Evolutionary conservation across 2,329 filamentous ascomycete genomes (phyloP).

Genomic region (Coniochaeta sp.): DNA sequence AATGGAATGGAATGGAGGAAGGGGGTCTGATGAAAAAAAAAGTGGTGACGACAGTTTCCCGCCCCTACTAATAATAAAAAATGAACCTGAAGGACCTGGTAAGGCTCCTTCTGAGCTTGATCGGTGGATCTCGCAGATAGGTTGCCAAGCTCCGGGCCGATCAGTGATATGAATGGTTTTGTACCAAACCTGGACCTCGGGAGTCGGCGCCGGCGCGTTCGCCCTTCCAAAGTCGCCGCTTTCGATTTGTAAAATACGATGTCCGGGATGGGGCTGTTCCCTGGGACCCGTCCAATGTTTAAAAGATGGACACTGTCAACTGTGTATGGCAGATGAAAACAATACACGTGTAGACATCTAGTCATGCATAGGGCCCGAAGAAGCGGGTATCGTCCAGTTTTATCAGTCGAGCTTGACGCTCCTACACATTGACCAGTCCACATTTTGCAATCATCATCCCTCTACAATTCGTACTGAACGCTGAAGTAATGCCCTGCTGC

Average conservation of each 20-base stretch:
- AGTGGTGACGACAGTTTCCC: not conserved
- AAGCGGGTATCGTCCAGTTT: not conserved
- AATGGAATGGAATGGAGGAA: not conserved
- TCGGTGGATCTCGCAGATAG: not conserved
- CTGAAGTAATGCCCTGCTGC: not conserved
- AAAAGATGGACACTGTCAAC: not conserved
- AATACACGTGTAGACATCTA: not conserved
- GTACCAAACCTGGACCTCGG: not conserved
- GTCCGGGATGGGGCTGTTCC: not conserved
- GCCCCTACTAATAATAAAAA: not conserved
- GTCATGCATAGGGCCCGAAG: not conserved
- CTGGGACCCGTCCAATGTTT: not conserved
- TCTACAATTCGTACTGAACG: not conserved
- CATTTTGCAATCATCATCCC: not conserved
- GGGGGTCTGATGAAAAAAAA: not conserved
- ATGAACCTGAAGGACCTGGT: not conserved
- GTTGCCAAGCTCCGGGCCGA: not conserved
- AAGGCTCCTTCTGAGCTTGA: not conserved
- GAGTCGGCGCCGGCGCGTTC: not conserved
- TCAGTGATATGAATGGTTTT: not conserved
- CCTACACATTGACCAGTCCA: not conserved
- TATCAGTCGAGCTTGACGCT: not conserved
- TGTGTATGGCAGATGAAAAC: too few species aligned
- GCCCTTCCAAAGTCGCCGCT: not conserved
- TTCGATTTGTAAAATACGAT: not conserved